Conservation (phyloP, 208 protist genomes). For the Crithidia sp. region DNA sequence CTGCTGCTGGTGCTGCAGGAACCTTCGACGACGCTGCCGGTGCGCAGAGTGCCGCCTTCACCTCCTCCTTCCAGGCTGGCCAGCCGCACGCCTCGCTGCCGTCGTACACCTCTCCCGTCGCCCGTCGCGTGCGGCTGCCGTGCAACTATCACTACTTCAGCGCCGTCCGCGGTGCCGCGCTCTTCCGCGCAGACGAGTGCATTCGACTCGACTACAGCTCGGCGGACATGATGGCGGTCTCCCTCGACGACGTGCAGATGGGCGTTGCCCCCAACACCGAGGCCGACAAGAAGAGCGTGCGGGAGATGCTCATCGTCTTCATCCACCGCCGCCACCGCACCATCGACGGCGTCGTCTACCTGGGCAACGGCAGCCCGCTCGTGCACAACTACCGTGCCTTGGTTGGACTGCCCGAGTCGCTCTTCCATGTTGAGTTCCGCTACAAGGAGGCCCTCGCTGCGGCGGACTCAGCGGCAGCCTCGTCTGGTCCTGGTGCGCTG, state of each 20-base stretch:
- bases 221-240: conserved; percentile 36
- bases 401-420: conserved; percentile 82
- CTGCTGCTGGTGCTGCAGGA: not conserved
- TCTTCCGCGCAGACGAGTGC: conserved; percentile 53
- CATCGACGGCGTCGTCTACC: conserved; percentile 84
- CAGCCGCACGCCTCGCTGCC: conserved; percentile 38
- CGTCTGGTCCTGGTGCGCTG: conserved; percentile 19
- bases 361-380: conserved; percentile 76
- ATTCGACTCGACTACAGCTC: conserved; percentile 52
- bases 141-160: conserved; percentile 70
- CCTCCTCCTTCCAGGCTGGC: conserved; percentile 37
- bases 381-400: conserved; percentile 81
- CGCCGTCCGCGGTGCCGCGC: conserved; percentile 38
- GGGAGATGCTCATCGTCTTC: conserved; percentile 71
- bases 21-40: conserved; percentile 15
- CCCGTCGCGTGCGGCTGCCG: conserved; percentile 63
- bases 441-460: conserved; percentile 61
- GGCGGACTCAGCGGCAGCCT: not conserved
- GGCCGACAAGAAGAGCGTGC: conserved; percentile 3
- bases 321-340: conserved; percentile 62
- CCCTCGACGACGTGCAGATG: conserved; percentile 30
- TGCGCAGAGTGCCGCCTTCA: conserved; percentile 24
- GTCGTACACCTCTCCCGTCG: conserved; percentile 49
- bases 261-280: not conserved
- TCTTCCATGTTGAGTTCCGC: conserved; percentile 82